Base-by-base conservation (phyloP, 768 basidiomycete genomes). In the Termitomyces sp. region DNA sequence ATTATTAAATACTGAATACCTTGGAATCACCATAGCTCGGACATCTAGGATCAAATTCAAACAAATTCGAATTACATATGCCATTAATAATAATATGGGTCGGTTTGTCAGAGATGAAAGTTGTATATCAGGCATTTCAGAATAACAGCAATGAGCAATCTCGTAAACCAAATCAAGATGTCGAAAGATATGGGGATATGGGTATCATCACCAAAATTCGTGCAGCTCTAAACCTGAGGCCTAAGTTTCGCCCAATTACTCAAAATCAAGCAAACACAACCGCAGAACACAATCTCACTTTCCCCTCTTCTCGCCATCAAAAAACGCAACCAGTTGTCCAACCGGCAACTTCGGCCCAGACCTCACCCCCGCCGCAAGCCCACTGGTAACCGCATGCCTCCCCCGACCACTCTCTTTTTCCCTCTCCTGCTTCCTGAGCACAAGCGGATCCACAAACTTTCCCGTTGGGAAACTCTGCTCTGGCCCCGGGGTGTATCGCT, bases 271-370 rank as follows among this genome's bases (percentile, higher is more conserved):
- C 26, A 18, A 46, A 30, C 12, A 20, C 48, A 35, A 6, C 20
- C 13, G 18, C 32, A 22, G 18, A 20, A 30, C 18, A 2, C 18
- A 5, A n/a, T 12, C 32, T 53, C 28, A 32, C 46, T 12, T 45
- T 32, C 35, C 24, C 18, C 20, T 38, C 70, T 75, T 77, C 43
- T 81, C 79, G 32, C 72, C 70, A 65, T 92, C 88, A 64, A 94
- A 94, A 71, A 88, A 93, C n/a, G 90, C 90, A 14, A 92, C 88
- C 44, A 94, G 71, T 65, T 92, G 81, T 10, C 85, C 87, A 43
- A 93, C 80, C 0, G 88, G 83, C 14, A 89, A 80, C 73, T 91
- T 92, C 54, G 77, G 83, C 67, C 67, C 63, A 56, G 81, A 70
- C 54, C 73, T 74, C 18, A 81, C 74, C 62, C 76, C 76, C 4